Conservation (phyloP, 208 protist genomes). For the Hexamita inflata region DNA sequence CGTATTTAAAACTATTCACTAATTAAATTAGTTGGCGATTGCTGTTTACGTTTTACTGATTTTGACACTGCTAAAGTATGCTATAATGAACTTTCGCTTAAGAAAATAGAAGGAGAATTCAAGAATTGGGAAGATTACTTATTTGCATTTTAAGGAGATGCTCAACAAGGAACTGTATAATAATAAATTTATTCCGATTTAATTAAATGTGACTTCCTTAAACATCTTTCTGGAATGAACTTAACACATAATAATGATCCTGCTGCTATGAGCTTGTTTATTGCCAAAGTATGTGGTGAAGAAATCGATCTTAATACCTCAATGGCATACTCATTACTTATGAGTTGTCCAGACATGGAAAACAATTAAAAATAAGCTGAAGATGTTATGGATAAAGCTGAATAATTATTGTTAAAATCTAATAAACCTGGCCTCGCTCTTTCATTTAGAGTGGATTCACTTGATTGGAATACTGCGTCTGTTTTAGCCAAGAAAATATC, state of each 20-base stretch:
- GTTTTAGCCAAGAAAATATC: conserved; percentile 10
- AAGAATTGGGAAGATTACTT: not conserved
- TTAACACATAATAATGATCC: conserved; percentile 5
- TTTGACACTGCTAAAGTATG: not conserved
- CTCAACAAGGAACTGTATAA: too few relatives aligned
- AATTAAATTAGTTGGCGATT: conserved; percentile 1
- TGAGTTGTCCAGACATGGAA: not conserved
- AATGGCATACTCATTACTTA: conserved; percentile 1
- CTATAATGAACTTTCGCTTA: not conserved
- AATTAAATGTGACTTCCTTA: not conserved
- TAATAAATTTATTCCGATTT: too few relatives aligned
- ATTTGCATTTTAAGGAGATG: not conserved
- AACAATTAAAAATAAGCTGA: not conserved
- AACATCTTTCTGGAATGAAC: not conserved
- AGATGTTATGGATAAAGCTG: not conserved
- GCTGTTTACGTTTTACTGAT: not conserved
- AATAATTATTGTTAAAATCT: not conserved
- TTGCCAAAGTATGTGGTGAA: not conserved
- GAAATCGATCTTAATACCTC: not conserved
- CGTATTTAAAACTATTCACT: not conserved
- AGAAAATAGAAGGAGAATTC: not conserved
- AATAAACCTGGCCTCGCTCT: not conserved
- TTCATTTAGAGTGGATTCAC: not conserved
- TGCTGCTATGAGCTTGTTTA: conserved; percentile 1
- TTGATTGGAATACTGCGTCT: conserved; percentile 23